phyloP scores from a whole-genome alignment of 306 rosid species.

The Begonia loranthoides region DNA sequence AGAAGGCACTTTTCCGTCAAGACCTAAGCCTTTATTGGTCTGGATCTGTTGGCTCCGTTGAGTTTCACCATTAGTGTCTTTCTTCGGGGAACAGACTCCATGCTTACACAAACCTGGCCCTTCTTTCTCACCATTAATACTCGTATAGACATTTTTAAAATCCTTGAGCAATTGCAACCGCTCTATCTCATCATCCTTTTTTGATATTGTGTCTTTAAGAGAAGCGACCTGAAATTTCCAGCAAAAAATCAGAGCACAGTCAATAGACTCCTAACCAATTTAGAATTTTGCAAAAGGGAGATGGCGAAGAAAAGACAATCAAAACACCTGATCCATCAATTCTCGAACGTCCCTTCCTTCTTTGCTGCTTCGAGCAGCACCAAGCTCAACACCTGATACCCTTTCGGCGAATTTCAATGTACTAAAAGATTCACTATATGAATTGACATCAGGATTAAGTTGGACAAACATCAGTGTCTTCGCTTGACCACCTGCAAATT shows the following conservation, averaged over 20 bases:
- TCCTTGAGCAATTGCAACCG: constrained; percentile 38
- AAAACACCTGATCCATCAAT: not conserved
- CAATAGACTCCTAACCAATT: not conserved
- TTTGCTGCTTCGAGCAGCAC: constrained; percentile 2
- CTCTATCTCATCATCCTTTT: constrained; percentile 72
- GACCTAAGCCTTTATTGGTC: constrained; percentile 14
- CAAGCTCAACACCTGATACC: not conserved
- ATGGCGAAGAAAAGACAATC: not conserved
- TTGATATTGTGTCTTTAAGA: constrained; percentile 43
- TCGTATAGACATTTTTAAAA: constrained; percentile 22
- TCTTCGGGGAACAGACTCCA: constrained; percentile 13
- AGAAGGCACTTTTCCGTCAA: constrained; percentile 12
- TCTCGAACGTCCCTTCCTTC: not conserved
- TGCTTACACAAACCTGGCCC: constrained; percentile 19
- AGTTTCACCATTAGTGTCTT: constrained; percentile 17
- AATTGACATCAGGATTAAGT: constrained; percentile 9
- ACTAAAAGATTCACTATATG: not conserved
- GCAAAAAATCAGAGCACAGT: not conserved
- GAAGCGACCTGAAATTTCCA: constrained; percentile 35
- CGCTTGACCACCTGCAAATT: constrained; percentile 14
- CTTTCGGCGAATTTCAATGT: constrained; percentile 1
- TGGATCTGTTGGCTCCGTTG: constrained; percentile 11
- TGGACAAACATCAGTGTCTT: constrained; percentile 20
- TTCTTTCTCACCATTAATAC: constrained; percentile 17
- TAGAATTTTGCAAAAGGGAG: not conserved